phyloP scores from a whole-genome alignment of 306 rosid species.

The Begonia peltatifolia region DNA sequence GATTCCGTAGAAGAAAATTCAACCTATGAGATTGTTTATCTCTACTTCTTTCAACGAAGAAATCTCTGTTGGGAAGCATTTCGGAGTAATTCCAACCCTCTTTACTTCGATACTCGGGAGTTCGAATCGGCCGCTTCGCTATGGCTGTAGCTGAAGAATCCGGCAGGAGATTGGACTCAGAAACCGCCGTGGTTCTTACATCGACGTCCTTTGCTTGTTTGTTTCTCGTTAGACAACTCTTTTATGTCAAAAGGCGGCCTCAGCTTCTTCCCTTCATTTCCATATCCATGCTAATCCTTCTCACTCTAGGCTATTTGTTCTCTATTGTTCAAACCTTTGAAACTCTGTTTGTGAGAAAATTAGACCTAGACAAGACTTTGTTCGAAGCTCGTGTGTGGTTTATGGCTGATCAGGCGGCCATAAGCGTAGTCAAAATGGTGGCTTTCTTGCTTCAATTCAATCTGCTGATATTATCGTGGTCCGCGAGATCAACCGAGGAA shows the following conservation, averaged over 20 bases:
- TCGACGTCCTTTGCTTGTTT: constrained; percentile 73
- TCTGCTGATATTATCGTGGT: constrained; percentile 67
- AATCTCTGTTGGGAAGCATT: too few species aligned
- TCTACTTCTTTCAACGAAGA: too few species aligned
- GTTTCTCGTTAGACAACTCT: constrained; percentile 71
- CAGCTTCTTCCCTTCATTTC: constrained; percentile 55
- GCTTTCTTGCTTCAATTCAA: constrained; percentile 66
- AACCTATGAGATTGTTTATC: too few species aligned
- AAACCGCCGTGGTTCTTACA: constrained; percentile 53
- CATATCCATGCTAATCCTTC: constrained; percentile 47
- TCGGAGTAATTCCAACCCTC: too few species aligned
- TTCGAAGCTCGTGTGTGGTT: constrained; percentile 74
- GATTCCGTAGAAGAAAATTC: too few species aligned
- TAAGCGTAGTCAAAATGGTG: constrained; percentile 67
- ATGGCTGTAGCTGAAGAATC: constrained; percentile 29
- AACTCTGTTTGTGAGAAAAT: constrained; percentile 40
- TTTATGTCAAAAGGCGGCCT: constrained; percentile 48
- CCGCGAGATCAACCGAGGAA: constrained; percentile 45
- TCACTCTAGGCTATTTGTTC: constrained; percentile 66
- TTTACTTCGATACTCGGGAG: too few species aligned
- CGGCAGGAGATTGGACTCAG: constrained; percentile 79
- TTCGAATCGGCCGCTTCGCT: too few species aligned
- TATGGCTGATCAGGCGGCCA: constrained; percentile 37
- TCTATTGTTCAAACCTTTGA: constrained; percentile 70
- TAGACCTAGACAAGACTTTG: constrained; percentile 27